phyloP scores from a whole-genome alignment of 192 early-diverging fungal genomes.

The Backusella mclennaniae region DNA sequence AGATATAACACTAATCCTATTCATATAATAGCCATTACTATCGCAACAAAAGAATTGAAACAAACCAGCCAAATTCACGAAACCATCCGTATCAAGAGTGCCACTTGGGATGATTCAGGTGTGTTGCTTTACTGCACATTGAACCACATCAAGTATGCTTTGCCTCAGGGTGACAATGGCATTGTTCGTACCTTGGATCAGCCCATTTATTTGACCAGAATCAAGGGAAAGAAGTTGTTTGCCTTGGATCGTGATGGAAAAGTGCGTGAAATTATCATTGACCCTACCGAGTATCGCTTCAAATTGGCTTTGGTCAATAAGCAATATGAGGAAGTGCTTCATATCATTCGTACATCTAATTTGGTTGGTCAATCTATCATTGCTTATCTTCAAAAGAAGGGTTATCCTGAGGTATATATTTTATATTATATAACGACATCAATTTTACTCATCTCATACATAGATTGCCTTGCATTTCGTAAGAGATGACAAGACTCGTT shows the following conservation, averaged over 20 bases:
- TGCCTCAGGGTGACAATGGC: constrained; percentile 95
- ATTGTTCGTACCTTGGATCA: constrained; percentile 97
- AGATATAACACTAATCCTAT: background rate
- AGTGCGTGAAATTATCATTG: constrained; percentile 83
- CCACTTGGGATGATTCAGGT: constrained; percentile 90
- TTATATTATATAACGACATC: background rate
- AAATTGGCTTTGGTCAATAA: constrained; percentile 88
- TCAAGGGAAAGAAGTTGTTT: constrained; percentile 84
- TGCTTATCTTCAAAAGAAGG: constrained; percentile 99
- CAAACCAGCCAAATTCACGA: constrained; percentile 92
- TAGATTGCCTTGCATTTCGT: constrained; percentile 97
- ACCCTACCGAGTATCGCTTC: constrained; percentile 99
- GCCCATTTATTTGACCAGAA: constrained; percentile 87
- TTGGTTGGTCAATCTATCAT: constrained; percentile 98
- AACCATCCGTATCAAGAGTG: constrained; percentile 98
- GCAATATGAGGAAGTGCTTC: constrained; percentile 95
- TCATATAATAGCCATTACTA: constrained; percentile 66
- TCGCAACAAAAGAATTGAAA: constrained; percentile 86
- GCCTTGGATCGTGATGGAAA: constrained; percentile 91
- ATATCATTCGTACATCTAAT: constrained; percentile 95
- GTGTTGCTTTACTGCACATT: constrained; percentile 95
- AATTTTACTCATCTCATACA: constrained; percentile 1
- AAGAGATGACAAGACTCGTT: constrained; percentile 92
- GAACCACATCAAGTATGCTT: constrained; percentile 97
- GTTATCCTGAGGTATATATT: constrained; percentile 76